A percentile compares a stretch with the other conserved stretches of the same genome.
phyloP scores from a whole-genome alignment of 208 protist species.

The Leishmania gerbilli region DNA sequence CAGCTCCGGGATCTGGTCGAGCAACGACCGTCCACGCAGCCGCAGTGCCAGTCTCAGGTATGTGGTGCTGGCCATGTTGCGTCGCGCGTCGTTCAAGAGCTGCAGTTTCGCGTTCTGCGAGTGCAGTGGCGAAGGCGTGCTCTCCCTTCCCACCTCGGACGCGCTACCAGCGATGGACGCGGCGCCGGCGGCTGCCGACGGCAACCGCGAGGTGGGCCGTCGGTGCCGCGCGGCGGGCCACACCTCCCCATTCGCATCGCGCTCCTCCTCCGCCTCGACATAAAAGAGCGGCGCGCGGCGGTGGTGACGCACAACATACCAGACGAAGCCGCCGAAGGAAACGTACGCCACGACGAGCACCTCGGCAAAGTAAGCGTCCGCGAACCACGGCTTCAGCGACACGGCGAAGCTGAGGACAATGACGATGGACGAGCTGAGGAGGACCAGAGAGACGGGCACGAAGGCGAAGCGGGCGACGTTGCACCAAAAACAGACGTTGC shows the following conservation, averaged over 20 bases:
- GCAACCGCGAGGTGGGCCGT: neutral
- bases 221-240: slow-evolving; percentile 7
- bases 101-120: slow-evolving; percentile 2
- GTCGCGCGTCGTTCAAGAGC: slow-evolving; percentile 29
- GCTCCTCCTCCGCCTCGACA: slow-evolving; percentile 21
- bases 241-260: neutral
- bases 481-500: slow-evolving; percentile 70
- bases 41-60: slow-evolving; percentile 40
- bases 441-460: slow-evolving; percentile 43
- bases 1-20: slow-evolving; percentile 38
- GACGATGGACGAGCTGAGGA: slow-evolving; percentile 30
- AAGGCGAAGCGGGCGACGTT: slow-evolving; percentile 52
- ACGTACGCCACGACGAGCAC: slow-evolving; percentile 43
- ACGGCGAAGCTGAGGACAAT: slow-evolving; percentile 45
- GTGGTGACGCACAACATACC: slow-evolving; percentile 29
- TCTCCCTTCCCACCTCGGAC: neutral
- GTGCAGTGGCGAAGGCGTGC: neutral
- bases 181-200: neutral
- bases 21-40: slow-evolving; percentile 42
- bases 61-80: slow-evolving; percentile 32
- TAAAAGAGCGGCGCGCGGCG: slow-evolving; percentile 17
- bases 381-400: slow-evolving; percentile 66
- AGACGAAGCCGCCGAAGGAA: slow-evolving; percentile 20
- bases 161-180: neutral
- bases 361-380: slow-evolving; percentile 49